Percentiles rank a stretch among this genome's conserved stretches.
These are phyloP conservation scores for Pyrrhoderma noxium DNA, from an alignment of 1,284 basidiomycete genomes.

Conservation along the genomic window DNA sequence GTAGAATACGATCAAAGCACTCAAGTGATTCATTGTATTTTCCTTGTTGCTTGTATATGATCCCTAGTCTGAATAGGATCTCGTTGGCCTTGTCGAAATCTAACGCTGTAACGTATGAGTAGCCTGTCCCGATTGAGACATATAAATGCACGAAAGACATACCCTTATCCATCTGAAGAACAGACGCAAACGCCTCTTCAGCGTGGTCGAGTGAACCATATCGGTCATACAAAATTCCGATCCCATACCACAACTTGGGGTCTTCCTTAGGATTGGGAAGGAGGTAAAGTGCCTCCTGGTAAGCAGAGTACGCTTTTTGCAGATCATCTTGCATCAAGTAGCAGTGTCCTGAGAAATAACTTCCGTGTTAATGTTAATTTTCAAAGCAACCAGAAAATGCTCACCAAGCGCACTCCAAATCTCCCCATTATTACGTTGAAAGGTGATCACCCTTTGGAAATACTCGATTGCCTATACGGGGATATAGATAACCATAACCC, in stretches of 20 bases:
- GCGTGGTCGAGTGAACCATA: conserved; percentile 98
- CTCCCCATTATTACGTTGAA: conserved; percentile 90
- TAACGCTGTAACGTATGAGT: conserved; percentile 30
- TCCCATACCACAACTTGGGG: conserved; percentile 99
- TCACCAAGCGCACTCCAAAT: conserved; percentile 89
- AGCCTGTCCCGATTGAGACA: conserved; percentile 21
- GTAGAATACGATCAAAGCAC: conserved; percentile 94
- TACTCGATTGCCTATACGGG: conserved; percentile 81
- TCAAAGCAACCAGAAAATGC: conserved; percentile 19
- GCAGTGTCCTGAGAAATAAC: conserved; percentile 67
- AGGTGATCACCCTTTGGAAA: conserved; percentile 83
- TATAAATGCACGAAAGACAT: conserved; percentile 29
- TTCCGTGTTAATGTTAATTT: conserved; percentile 6
- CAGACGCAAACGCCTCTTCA: conserved; percentile 96
- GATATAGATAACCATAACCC: conserved; percentile 5
- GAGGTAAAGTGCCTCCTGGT: conserved; percentile 96
- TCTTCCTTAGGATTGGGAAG: conserved; percentile 97
- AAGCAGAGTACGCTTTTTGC: conserved; percentile 97
- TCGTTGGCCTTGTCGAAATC: conserved; percentile 99
- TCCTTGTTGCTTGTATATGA: conserved; percentile 98
- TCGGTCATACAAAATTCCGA: conserved; percentile 97
- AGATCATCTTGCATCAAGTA: conserved; percentile 99
- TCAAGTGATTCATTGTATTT: conserved; percentile 82
- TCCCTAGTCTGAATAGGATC: conserved; percentile 95
- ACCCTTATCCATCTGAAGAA: conserved; percentile 96